These are phyloP conservation scores for Lipomyces yamanashiensis DNA, from an alignment of 805 yeast genomes.

Conservation along the genomic window DNA sequence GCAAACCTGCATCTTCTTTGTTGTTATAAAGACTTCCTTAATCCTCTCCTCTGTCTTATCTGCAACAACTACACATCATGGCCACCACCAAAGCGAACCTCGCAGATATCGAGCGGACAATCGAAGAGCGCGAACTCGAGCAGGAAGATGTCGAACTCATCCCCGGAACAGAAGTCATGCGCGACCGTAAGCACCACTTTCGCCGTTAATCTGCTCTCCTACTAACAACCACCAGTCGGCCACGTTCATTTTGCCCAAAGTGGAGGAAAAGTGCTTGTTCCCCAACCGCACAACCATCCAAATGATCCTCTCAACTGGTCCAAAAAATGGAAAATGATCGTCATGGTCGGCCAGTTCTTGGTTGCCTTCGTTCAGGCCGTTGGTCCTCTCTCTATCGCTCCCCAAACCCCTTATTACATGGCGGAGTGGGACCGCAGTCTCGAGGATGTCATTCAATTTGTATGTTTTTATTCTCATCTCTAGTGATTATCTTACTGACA, in stretches of 20 bases:
- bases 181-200: background rate
- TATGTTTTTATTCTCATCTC: background rate
- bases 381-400: slow-evolving; percentile 10
- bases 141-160: slow-evolving; percentile 1
- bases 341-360: slow-evolving; percentile 3
- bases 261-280: slow-evolving; percentile 43
- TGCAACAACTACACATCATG: background rate
- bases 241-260: background rate
- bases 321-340: slow-evolving; percentile 34
- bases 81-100: background rate
- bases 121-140: slow-evolving; percentile 6
- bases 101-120: background rate
- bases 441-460: slow-evolving; percentile 8
- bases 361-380: slow-evolving; percentile 3
- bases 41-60: background rate
- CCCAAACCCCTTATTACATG: slow-evolving; percentile 8
- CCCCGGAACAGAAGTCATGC: slow-evolving; percentile 9
- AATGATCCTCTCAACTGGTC: slow-evolving; percentile 50
- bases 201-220: background rate
- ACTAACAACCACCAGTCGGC: background rate
- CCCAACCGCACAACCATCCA: slow-evolving; percentile 49
- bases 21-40: too few relatives aligned
- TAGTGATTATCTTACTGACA: background rate
- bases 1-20: too few relatives aligned
- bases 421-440: slow-evolving; percentile 14